phyloP scores from a whole-genome alignment of 352 stramenopile genomes.

The Ophiocytium majus region DNA sequence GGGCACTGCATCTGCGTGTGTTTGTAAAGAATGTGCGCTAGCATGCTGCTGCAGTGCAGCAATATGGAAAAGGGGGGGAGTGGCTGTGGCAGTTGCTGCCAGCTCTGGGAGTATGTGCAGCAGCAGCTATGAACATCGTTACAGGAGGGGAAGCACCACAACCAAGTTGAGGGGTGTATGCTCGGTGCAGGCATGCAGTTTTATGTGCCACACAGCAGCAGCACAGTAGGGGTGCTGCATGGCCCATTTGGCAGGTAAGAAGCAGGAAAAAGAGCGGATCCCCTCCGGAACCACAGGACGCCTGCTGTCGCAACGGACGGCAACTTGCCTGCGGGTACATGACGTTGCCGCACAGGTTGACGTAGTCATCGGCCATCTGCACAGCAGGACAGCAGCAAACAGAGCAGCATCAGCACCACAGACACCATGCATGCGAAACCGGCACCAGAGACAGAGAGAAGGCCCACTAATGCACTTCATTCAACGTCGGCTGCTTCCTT shows the following conservation, averaged over 20 bases:
- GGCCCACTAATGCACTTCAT: not conserved
- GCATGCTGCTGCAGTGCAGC: no score
- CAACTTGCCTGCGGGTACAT: slow-evolving; percentile 44
- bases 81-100: no score
- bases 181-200: not conserved
- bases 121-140: no score
- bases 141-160: not conserved
- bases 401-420: not conserved
- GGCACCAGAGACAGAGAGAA: not conserved
- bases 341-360: slow-evolving; percentile 47
- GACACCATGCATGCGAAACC: no score
- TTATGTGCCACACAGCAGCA: not conserved
- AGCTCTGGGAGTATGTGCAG: no score
- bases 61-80: no score
- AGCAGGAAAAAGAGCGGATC: no score
- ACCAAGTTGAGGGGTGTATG: not conserved
- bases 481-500: no score
- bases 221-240: not conserved
- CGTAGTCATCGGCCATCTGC: slow-evolving; percentile 52
- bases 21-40: no score
- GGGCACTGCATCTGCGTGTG: no score
- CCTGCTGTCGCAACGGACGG: no score
- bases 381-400: not conserved
- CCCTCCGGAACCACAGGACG: no score
- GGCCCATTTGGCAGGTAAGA: not conserved